These are phyloP conservation scores for Lentinus brumalis DNA, from an alignment of 768 basidiomycete genomes.

Conservation along the genomic window DNA sequence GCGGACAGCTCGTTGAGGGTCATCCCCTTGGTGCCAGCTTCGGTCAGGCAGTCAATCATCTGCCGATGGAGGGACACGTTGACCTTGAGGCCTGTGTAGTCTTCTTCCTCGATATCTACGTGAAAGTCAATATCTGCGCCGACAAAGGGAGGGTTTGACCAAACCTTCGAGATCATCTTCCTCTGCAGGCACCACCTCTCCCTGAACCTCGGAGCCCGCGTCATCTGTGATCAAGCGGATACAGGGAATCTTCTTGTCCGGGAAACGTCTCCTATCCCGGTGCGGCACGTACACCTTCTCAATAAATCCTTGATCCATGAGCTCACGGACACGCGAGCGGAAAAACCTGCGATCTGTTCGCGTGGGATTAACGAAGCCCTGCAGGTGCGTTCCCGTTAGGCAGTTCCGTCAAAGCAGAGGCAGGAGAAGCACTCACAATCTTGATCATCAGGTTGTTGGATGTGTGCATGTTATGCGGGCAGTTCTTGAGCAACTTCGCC, in stretches of 20 bases:
- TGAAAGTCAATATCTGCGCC: conserved; percentile 30
- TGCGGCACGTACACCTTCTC: conserved; percentile 76
- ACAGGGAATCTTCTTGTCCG: conserved; percentile 56
- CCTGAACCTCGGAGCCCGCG: conserved; percentile 7
- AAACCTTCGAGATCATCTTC: conserved; percentile 16
- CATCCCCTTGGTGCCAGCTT: conserved; percentile 67
- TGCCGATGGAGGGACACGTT: conserved; percentile 79
- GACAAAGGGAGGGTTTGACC: not conserved
- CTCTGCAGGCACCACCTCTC: conserved; percentile 2
- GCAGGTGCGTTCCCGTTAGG: not conserved
- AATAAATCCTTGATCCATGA: conserved; percentile 71
- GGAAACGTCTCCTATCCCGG: conserved; percentile 46
- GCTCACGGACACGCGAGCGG: conserved; percentile 68
- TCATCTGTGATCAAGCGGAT: conserved; percentile 61
- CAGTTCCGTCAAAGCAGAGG: not conserved
- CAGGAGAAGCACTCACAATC: conserved; percentile 52
- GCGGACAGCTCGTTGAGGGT: conserved; percentile 69
- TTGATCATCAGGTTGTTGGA: conserved; percentile 77
- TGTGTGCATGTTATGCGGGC: conserved; percentile 68
- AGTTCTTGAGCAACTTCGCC: conserved; percentile 68
- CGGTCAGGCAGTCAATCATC: conserved; percentile 71
- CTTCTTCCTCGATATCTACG: conserved; percentile 31
- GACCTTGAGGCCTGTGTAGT: conserved; percentile 41
- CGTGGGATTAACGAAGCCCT: conserved; percentile 78
- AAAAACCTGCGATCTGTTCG: conserved; percentile 85